These are phyloP conservation scores for Pseudonectria foliicola DNA, from an alignment of 2,329 filamentous ascomycete species.

Conservation along the genomic window DNA sequence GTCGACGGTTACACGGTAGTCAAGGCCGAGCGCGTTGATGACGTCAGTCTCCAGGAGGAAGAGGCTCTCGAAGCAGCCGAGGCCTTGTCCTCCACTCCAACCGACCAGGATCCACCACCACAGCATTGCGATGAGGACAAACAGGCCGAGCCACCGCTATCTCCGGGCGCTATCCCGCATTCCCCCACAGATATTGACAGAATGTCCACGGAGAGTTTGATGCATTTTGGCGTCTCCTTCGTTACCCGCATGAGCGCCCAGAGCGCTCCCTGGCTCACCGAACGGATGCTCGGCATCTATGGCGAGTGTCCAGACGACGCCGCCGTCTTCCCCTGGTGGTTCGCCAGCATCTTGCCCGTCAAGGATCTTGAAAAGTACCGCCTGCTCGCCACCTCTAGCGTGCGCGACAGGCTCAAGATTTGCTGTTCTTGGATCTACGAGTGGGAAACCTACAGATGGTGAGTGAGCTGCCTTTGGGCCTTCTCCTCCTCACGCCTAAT, in stretches of 20 bases:
- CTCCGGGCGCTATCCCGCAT: background rate
- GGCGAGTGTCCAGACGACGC: constrained; percentile 72
- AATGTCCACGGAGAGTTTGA: constrained; percentile 64
- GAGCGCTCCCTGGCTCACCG: constrained; percentile 68
- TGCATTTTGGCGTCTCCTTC: constrained; percentile 60
- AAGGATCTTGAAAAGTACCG: constrained; percentile 73
- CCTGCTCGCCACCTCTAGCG: constrained; percentile 65
- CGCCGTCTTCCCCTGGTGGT: constrained; percentile 81
- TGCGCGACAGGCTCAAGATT: constrained; percentile 75
- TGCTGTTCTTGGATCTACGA: constrained; percentile 71
- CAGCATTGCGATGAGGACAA: constrained; percentile 2
- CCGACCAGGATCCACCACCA: background rate
- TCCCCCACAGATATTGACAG: constrained; percentile 14
- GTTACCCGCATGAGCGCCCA: constrained; percentile 60
- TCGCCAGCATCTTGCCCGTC: constrained; percentile 74
- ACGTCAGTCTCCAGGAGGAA: constrained; percentile 75
- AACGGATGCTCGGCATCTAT: constrained; percentile 65
- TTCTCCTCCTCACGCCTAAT: background rate
- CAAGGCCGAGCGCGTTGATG: constrained; percentile 69
- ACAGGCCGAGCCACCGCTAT: background rate
- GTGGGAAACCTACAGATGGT: constrained; percentile 66
- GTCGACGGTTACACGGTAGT: constrained; percentile 74
- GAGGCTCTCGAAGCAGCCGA: constrained; percentile 69
- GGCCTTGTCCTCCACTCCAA: constrained; percentile 13
- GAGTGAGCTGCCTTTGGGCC: constrained; percentile 29